A percentile compares a stretch with the other conserved stretches of the same genome.
Conservation (phyloP, 23 red algal species). For the Agarophyton chilense region DNA sequence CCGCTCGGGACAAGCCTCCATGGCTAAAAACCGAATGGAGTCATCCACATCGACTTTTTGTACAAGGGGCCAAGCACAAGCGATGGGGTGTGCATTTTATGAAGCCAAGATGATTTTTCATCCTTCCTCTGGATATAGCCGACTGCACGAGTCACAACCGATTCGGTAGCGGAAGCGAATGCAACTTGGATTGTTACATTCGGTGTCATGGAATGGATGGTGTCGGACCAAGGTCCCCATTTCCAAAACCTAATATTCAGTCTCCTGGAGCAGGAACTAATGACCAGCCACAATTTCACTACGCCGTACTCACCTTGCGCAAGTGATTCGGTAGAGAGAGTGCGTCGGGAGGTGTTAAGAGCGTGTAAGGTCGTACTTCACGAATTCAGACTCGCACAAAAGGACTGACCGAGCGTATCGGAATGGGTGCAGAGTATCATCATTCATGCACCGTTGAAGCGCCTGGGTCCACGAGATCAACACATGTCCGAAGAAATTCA, state of each 20-base stretch:
- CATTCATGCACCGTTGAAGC: conserved; percentile 27
- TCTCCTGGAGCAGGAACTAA: background rate
- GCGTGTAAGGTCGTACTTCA: conserved; percentile 3
- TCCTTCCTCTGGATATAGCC: too few species aligned
- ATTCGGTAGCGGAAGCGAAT: too few species aligned
- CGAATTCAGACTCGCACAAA: background rate
- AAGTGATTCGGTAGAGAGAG: conserved; percentile 29
- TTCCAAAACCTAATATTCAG: conserved; percentile 21
- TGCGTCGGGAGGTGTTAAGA: conserved; percentile 13
- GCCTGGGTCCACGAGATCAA: background rate
- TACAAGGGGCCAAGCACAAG: too few species aligned
- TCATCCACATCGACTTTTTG: too few species aligned
- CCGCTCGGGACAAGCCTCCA: too few species aligned
- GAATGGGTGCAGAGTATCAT: conserved; percentile 1
- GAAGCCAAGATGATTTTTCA: too few species aligned
- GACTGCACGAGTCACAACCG: too few species aligned
- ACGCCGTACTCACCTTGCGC: conserved; percentile 49
- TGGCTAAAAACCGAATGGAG: too few species aligned
- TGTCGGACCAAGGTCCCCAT: background rate
- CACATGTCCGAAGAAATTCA: background rate
- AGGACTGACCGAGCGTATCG: conserved; percentile 1
- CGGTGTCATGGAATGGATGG: too few species aligned
- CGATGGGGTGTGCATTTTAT: too few species aligned
- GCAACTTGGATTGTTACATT: too few species aligned
- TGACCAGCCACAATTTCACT: conserved; percentile 23